Conservation (phyloP, 192 early-diverging fungal species). For the Backusella psychrophila region DNA sequence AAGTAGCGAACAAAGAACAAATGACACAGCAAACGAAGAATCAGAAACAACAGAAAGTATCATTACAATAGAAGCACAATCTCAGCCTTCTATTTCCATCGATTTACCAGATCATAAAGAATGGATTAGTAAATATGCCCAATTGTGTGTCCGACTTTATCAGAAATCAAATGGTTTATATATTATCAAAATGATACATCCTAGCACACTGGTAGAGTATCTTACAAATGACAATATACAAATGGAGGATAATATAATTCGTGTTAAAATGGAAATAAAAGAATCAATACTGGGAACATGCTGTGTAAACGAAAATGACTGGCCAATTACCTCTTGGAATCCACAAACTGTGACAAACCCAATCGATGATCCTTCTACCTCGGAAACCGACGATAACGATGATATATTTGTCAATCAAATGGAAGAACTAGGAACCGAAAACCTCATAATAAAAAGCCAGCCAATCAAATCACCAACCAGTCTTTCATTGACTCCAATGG, state of each 20-base stretch:
- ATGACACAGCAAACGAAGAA: not conserved
- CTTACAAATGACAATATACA: not conserved
- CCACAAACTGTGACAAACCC: not conserved
- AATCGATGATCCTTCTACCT: not conserved
- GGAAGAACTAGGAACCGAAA: not conserved
- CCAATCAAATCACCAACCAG: not conserved
- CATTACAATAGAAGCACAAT: conserved; percentile 1
- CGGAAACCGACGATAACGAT: not conserved
- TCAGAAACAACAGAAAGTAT: not conserved
- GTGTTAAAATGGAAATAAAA: not conserved
- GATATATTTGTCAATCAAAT: conserved; percentile 13
- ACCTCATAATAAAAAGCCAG: not conserved
- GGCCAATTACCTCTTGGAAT: conserved; percentile 12
- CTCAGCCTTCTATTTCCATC: not conserved
- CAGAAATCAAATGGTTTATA: not conserved
- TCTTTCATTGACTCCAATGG: not conserved
- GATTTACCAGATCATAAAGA: not conserved
- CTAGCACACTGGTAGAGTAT: not conserved
- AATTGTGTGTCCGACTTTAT: conserved; percentile 7
- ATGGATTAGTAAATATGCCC: not conserved
- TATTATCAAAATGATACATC: not conserved
- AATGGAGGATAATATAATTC: not conserved
- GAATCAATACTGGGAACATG: not conserved
- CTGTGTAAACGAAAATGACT: conserved; percentile 6
- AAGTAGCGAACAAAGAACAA: not conserved